Percentiles rank a stretch among this genome's conserved stretches.
phyloP scores from a whole-genome alignment of 495 filamentous ascomycete species.

The Elaphomyces granulatus region DNA sequence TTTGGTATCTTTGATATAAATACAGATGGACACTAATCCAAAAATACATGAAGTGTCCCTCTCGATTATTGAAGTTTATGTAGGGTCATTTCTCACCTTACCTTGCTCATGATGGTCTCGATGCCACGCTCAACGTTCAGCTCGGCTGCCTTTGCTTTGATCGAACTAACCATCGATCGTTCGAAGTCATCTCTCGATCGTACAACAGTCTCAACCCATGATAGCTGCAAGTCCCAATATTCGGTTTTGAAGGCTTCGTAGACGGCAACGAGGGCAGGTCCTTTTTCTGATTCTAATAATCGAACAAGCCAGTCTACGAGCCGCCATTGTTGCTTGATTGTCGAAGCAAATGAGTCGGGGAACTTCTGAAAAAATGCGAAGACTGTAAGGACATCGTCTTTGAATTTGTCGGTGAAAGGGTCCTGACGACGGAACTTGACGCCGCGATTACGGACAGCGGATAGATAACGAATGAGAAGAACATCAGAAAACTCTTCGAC shows the following conservation, averaged over 20 bases:
- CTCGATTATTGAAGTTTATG: neutral
- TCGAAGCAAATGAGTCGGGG: slow-evolving; percentile 49
- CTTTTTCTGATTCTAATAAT: slow-evolving; percentile 64
- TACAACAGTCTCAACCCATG: slow-evolving; percentile 92
- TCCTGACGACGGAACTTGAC: slow-evolving; percentile 77
- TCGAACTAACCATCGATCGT: slow-evolving; percentile 66
- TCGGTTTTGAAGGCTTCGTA: slow-evolving; percentile 71
- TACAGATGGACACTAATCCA: too few species aligned
- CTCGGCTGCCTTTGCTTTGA: slow-evolving; percentile 77
- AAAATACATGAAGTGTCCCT: neutral
- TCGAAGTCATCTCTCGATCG: slow-evolving; percentile 86
- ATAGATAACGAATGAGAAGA: slow-evolving; percentile 76
- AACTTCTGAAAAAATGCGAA: slow-evolving; percentile 55
- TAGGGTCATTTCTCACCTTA: slow-evolving; percentile 48
- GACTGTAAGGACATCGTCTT: slow-evolving; percentile 71
- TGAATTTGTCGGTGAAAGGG: slow-evolving; percentile 76
- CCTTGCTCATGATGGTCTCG: slow-evolving; percentile 84
- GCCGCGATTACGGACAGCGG: slow-evolving; percentile 70
- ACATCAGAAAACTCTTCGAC: slow-evolving; percentile 86
- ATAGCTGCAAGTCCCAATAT: slow-evolving; percentile 90
- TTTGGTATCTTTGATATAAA: too few species aligned
- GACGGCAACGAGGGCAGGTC: slow-evolving; percentile 46
- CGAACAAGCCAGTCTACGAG: slow-evolving; percentile 68
- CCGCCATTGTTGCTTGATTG: slow-evolving; percentile 81
- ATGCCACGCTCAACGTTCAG: slow-evolving; percentile 59